Percentiles rank a stretch among this genome's conserved stretches.
These are phyloP conservation scores for Leccinum laetum DNA, from an alignment of 1,284 basidiomycete genomes.

Conservation along the genomic window DNA sequence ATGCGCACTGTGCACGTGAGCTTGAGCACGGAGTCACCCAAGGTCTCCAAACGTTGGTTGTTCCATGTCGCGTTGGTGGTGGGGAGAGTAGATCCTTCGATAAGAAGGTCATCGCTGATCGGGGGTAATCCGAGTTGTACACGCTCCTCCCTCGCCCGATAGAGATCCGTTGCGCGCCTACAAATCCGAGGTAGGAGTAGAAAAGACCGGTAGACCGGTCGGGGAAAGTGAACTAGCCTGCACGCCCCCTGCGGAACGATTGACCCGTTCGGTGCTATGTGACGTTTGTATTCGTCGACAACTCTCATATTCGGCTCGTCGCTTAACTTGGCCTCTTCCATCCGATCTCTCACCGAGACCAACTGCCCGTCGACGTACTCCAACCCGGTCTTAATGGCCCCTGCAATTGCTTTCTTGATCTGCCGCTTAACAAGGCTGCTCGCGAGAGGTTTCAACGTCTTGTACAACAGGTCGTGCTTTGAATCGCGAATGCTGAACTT, in stretches of 20 bases:
- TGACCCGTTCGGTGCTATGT: slow-evolving; percentile 31
- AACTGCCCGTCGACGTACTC: slow-evolving; percentile 90
- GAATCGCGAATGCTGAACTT: slow-evolving; percentile 91
- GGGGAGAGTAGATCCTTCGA: slow-evolving; percentile 76
- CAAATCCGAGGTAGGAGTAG: slow-evolving; percentile 64
- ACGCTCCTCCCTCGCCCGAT: slow-evolving; percentile 54
- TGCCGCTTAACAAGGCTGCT: slow-evolving; percentile 88
- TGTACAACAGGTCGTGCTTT: slow-evolving; percentile 93
- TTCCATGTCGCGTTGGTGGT: slow-evolving; percentile 59
- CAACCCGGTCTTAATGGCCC: slow-evolving; percentile 77
- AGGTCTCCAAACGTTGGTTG: slow-evolving; percentile 83
- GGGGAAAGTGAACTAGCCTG: slow-evolving; percentile 48
- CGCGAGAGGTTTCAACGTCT: slow-evolving; percentile 74
- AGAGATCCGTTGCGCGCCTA: slow-evolving; percentile 61
- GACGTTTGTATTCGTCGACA: slow-evolving; percentile 18
- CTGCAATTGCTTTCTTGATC: slow-evolving; percentile 81
- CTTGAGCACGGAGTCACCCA: slow-evolving; percentile 83
- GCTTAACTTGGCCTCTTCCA: slow-evolving; percentile 65
- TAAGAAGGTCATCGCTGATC: slow-evolving; percentile 55
- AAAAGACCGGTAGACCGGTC: slow-evolving; percentile 49
- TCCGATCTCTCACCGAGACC: slow-evolving; percentile 72
- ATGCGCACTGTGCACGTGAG: slow-evolving; percentile 73
- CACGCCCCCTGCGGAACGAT: slow-evolving; percentile 58
- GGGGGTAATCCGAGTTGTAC: slow-evolving; percentile 57
- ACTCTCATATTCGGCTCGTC: slow-evolving; percentile 41